phyloP scores from a whole-genome alignment of 2,329 filamentous ascomycete species.

The Botrytis sinoallii region DNA sequence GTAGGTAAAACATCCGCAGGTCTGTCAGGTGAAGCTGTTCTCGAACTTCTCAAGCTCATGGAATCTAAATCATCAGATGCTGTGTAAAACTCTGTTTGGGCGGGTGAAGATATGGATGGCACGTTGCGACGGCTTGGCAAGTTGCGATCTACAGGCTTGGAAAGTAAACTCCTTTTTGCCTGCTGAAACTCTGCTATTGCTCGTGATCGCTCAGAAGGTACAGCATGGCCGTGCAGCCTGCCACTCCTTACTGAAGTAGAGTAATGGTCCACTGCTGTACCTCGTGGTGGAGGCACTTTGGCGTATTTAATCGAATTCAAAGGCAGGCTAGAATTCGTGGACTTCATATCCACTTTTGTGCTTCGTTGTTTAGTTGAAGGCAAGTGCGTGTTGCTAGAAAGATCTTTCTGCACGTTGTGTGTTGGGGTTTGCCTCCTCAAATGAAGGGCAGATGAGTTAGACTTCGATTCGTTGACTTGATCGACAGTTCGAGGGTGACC shows the following conservation, averaged over 20 bases:
- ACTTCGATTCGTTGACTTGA: neutral
- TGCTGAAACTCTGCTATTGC: constrained; percentile 4
- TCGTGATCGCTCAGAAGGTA: constrained; percentile 6
- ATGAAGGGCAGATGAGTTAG: neutral
- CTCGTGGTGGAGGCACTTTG: neutral
- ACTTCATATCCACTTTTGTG: neutral
- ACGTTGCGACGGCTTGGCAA: neutral
- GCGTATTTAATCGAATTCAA: neutral
- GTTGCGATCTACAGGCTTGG: neutral
- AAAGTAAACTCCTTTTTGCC: neutral
- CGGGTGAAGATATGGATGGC: neutral
- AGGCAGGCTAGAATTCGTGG: neutral
- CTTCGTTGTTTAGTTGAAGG: neutral
- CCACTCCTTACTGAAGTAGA: neutral
- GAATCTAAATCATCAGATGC: neutral
- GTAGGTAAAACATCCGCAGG: neutral
- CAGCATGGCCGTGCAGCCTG: neutral
- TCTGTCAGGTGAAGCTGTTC: neutral
- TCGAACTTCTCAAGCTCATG: neutral
- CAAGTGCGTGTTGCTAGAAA: neutral
- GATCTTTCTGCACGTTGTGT: too few species aligned
- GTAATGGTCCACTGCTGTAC: neutral
- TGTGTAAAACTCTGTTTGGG: neutral
- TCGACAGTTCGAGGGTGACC: neutral
- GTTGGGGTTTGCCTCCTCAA: neutral